Percentiles rank a stretch among this genome's conserved stretches.
Evolutionary conservation across 2,329 filamentous ascomycete genomes (phyloP).

Genomic region (Diaporthe aspalathi): DNA sequence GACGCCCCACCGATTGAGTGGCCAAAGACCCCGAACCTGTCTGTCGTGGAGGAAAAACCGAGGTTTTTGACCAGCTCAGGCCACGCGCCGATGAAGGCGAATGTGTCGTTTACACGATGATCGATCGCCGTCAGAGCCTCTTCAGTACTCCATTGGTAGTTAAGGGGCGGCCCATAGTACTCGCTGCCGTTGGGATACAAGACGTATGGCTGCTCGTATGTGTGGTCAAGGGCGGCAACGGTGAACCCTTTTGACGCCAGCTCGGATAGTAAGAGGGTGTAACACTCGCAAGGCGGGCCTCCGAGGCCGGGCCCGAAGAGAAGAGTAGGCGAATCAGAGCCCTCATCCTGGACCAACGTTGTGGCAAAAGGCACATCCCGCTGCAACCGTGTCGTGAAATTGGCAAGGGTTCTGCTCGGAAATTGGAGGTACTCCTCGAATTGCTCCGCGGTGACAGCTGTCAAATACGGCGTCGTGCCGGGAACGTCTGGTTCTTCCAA

Average conservation of each 20-base stretch:
- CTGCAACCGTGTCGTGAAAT: constrained; percentile 8
- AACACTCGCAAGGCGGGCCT: constrained; percentile 21
- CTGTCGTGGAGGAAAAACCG: constrained; percentile 19
- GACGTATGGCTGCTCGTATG: constrained; percentile 36
- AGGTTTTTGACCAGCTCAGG: constrained; percentile 15
- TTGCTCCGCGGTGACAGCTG: not conserved
- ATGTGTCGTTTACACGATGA: constrained; percentile 31
- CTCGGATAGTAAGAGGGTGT: constrained; percentile 34
- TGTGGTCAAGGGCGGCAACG: constrained; percentile 33
- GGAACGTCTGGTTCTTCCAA: not conserved
- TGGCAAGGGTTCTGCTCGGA: constrained; percentile 1
- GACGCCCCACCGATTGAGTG: constrained; percentile 35
- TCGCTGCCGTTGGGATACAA: constrained; percentile 31
- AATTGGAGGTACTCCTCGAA: constrained; percentile 7
- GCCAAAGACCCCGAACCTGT: constrained; percentile 30
- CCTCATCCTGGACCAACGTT: not conserved
- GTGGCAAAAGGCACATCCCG: constrained; percentile 15
- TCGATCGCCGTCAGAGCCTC: constrained; percentile 6
- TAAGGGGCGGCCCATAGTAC: constrained; percentile 14
- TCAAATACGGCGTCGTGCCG: constrained; percentile 10
- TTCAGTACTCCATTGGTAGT: not conserved
- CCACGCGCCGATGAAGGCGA: constrained; percentile 34
- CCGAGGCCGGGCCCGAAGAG: not conserved
- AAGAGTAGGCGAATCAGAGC: not conserved
- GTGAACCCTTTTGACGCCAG: constrained; percentile 33